Evolutionary conservation across 2,329 filamentous ascomycete species (phyloP).

Genomic region (Pseudogymnoascus destructans): DNA sequence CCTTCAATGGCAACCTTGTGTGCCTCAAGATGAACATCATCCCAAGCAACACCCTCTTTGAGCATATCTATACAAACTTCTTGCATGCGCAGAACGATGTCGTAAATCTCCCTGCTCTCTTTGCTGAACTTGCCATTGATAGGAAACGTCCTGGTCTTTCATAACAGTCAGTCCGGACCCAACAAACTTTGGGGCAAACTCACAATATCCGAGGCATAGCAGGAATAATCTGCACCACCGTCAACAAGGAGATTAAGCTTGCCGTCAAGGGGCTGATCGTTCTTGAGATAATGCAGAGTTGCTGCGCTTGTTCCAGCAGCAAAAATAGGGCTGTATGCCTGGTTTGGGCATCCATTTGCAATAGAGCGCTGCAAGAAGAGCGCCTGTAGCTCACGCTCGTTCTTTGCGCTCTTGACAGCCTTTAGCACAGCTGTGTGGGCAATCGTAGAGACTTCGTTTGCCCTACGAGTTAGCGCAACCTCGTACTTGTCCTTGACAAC

Average conservation of each 20-base stretch:
- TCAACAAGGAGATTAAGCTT: slow-evolving; percentile 76
- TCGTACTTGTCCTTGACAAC: slow-evolving; percentile 66
- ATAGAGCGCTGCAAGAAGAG: slow-evolving; percentile 67
- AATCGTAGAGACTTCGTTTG: slow-evolving; percentile 55
- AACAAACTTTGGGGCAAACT: slow-evolving; percentile 20
- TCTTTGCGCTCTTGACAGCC: slow-evolving; percentile 48
- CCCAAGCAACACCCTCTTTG: slow-evolving; percentile 64
- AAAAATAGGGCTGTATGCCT: slow-evolving; percentile 80
- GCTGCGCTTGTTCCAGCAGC: slow-evolving; percentile 69
- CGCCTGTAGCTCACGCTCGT: slow-evolving; percentile 74
- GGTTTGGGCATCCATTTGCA: slow-evolving; percentile 60
- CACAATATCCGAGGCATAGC: slow-evolving; percentile 57
- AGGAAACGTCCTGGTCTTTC: slow-evolving; percentile 78
- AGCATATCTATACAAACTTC: slow-evolving; percentile 59
- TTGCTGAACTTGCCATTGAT: slow-evolving; percentile 57
- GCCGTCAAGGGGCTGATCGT: slow-evolving; percentile 53
- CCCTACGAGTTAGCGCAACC: slow-evolving; percentile 57
- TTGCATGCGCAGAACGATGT: slow-evolving; percentile 81
- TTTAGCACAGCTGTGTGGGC: slow-evolving; percentile 53
- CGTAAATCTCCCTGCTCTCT: slow-evolving; percentile 63
- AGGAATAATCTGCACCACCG: slow-evolving; percentile 64
- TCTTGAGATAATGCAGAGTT: slow-evolving; percentile 78
- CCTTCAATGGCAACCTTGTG: slow-evolving; percentile 75
- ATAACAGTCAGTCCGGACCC: slow-evolving; percentile 31
- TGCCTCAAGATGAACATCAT: slow-evolving; percentile 66